These are phyloP conservation scores for Metarhizium guizhouense DNA, from an alignment of 2,329 filamentous ascomycete genomes.

Conservation along the genomic window DNA sequence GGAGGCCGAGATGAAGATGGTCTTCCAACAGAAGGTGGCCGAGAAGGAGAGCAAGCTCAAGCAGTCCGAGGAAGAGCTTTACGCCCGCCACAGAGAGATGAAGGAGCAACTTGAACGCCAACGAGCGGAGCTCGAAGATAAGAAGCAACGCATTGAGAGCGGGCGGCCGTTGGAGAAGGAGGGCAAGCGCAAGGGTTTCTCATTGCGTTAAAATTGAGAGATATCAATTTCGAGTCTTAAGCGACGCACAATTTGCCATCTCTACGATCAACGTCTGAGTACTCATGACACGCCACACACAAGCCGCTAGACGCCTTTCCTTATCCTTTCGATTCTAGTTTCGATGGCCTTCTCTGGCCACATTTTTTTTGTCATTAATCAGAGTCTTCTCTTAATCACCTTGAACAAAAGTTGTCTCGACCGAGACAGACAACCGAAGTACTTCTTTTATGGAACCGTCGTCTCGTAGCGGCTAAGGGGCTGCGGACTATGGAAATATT, in stretches of 20 bases:
- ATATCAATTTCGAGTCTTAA: not conserved
- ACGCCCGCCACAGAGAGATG: slow-evolving; percentile 97
- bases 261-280: slow-evolving; percentile 47
- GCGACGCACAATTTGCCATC: slow-evolving; percentile 4
- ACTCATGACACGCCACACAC: slow-evolving; percentile 50
- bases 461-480: slow-evolving; percentile 17
- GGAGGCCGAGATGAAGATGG: slow-evolving; percentile 99
- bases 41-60: slow-evolving; percentile 99
- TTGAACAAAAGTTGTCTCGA: slow-evolving; percentile 24
- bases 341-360: slow-evolving; percentile 24
- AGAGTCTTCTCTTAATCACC: slow-evolving; percentile 28
- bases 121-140: slow-evolving; percentile 91
- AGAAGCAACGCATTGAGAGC: slow-evolving; percentile 92
- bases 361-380: slow-evolving; percentile 29
- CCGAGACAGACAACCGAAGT: slow-evolving; percentile 19
- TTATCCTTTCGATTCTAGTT: slow-evolving; percentile 38
- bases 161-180: slow-evolving; percentile 95
- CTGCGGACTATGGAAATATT: slow-evolving; percentile 20
- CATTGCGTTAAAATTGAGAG: slow-evolving; percentile 64
- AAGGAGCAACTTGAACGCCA: slow-evolving; percentile 98
- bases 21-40: slow-evolving; percentile 99
- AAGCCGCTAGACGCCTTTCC: slow-evolving; percentile 47
- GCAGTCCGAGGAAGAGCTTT: slow-evolving; percentile 98
- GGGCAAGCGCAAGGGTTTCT: slow-evolving; percentile 98
- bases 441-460: slow-evolving; percentile 25